These are phyloP conservation scores for Ophiostoma sp. DNA, from an alignment of 2,329 filamentous ascomycete species.

Conservation along the genomic window DNA sequence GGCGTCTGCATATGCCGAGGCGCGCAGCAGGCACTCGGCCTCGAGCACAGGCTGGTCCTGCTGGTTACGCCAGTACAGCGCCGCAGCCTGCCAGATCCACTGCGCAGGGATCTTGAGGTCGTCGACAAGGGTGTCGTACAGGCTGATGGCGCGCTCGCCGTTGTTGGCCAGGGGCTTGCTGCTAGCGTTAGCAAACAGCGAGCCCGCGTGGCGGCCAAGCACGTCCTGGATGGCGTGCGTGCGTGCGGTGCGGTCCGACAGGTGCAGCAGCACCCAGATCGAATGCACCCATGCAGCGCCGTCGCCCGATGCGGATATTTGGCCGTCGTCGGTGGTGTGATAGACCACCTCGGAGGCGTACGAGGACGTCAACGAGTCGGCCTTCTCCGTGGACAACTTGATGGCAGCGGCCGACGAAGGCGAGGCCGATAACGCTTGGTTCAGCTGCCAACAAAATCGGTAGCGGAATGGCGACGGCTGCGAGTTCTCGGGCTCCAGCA, in stretches of 20 bases:
- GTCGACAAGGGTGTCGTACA: conserved; percentile 47
- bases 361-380: conserved; percentile 49
- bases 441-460: conserved; percentile 79
- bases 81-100: conserved; percentile 87
- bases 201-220: conserved; percentile 63
- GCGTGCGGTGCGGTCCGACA: conserved; percentile 59
- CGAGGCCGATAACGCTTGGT: conserved; percentile 56
- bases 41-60: conserved; percentile 64
- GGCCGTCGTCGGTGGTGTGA: conserved; percentile 9
- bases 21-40: conserved; percentile 73
- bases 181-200: conserved; percentile 44
- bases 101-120: conserved; percentile 64
- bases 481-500: conserved; percentile 70
- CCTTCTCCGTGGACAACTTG: conserved; percentile 63
- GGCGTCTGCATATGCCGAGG: conserved; percentile 70
- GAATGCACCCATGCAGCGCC: conserved; percentile 64
- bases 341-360: conserved; percentile 26
- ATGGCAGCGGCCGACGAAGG: conserved; percentile 31
- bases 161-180: conserved; percentile 30
- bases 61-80: conserved; percentile 70
- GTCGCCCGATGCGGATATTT: conserved; percentile 41
- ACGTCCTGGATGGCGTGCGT: conserved; percentile 65
- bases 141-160: conserved; percentile 42
- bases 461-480: conserved; percentile 69
- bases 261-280: conserved; percentile 70